Conservation (phyloP, 2,329 filamentous ascomycete genomes). For the Epichloe hybrida region DNA sequence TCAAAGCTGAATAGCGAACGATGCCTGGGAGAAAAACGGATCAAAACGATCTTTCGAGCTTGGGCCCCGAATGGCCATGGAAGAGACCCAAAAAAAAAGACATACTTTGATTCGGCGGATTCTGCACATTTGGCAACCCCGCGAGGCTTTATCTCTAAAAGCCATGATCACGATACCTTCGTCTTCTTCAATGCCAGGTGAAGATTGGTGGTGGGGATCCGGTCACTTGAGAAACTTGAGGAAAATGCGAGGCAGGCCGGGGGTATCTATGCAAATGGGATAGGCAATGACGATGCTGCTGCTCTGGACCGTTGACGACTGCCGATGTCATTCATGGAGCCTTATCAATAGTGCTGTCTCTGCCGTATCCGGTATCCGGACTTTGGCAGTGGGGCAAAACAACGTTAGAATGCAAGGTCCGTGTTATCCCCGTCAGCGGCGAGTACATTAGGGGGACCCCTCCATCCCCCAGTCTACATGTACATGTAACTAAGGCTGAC, state of each 20-base stretch:
- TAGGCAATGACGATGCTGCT: neutral
- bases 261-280: slow-evolving; percentile 1
- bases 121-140: slow-evolving; percentile 61
- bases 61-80: neutral
- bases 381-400: too few relatives aligned
- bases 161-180: slow-evolving; percentile 31
- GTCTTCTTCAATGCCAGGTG: neutral
- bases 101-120: slow-evolving; percentile 57
- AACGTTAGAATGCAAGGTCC: too few relatives aligned
- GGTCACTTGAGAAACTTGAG: neutral
- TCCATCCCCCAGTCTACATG: too few relatives aligned
- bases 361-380: too few relatives aligned
- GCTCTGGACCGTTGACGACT: neutral
- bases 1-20: too few relatives aligned
- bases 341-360: neutral
- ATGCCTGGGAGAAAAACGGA: too few relatives aligned
- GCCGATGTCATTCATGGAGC: neutral
- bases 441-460: too few relatives aligned
- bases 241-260: neutral
- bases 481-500: too few relatives aligned
- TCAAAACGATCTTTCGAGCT: neutral
- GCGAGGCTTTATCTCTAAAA: slow-evolving; percentile 49
- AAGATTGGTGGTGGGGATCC: neutral
- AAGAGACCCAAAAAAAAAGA: neutral
- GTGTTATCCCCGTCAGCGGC: too few relatives aligned